phyloP scores from a whole-genome alignment of 2,329 filamentous ascomycete species.

The Talaromyces sp. region DNA sequence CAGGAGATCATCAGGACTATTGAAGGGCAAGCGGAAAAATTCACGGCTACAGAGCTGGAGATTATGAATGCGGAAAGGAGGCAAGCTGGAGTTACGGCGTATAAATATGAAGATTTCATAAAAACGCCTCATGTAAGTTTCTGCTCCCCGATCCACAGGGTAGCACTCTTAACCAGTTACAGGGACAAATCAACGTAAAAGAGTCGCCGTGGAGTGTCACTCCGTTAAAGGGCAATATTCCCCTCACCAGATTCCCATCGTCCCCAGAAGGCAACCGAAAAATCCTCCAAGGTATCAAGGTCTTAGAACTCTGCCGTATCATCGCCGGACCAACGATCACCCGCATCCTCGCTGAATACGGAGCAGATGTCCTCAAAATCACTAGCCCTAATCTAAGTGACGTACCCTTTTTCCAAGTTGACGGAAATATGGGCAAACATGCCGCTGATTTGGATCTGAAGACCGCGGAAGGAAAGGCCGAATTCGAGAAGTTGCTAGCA shows the following conservation, averaged over 20 bases:
- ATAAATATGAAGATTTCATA: constrained; percentile 57
- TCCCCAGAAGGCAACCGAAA: constrained; percentile 20
- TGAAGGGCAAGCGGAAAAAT: constrained; percentile 54
- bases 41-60: constrained; percentile 54
- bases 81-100: constrained; percentile 57
- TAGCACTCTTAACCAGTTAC: not conserved
- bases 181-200: constrained; percentile 30
- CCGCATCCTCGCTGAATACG: constrained; percentile 67
- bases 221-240: constrained; percentile 24
- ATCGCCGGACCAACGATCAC: constrained; percentile 71
- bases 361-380: constrained; percentile 67
- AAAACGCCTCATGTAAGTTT: constrained; percentile 47
- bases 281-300: constrained; percentile 57
- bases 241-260: constrained; percentile 26
- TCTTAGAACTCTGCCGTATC: constrained; percentile 69
- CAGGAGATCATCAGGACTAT: constrained; percentile 55
- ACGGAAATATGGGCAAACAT: constrained; percentile 68
- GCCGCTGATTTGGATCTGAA: constrained; percentile 60
- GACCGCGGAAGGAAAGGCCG: constrained; percentile 45
- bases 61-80: constrained; percentile 50
- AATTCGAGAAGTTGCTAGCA: constrained; percentile 56
- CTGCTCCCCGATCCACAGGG: not conserved
- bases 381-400: constrained; percentile 64
- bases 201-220: constrained; percentile 34
- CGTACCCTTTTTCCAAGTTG: constrained; percentile 67